These are phyloP conservation scores for Gonium pectorale DNA, from an alignment of 139 green algal genomes.

Conservation along the genomic window DNA sequence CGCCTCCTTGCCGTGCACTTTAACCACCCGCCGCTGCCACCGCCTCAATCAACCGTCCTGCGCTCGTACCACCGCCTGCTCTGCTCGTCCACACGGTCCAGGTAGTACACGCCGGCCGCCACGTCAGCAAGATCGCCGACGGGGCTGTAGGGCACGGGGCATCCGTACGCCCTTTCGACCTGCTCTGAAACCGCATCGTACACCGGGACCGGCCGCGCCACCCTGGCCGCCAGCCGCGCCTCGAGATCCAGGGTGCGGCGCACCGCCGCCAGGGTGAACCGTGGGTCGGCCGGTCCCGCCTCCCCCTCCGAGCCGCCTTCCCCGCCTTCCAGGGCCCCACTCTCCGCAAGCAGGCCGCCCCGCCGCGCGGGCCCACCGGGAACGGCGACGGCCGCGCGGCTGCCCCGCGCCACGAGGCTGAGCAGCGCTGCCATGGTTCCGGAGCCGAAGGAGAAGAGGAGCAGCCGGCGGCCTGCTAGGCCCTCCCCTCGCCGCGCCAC, in stretches of 20 bases:
- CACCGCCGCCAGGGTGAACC: conserved; percentile 57
- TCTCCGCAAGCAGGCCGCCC: no score
- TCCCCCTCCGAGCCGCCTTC: neutral
- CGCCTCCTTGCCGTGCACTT: no score
- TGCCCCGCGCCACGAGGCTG: conserved; percentile 53
- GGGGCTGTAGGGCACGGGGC: conserved; percentile 22
- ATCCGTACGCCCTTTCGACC: conserved; percentile 22
- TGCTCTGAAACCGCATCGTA: conserved; percentile 22
- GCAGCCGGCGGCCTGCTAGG: conserved; percentile 61
- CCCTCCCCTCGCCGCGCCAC: neutral
- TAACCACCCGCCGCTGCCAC: no score
- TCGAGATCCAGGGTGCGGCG: conserved; percentile 39
- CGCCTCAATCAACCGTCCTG: no score
- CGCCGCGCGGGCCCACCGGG: neutral
- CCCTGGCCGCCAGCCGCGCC: neutral
- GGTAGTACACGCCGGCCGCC: conserved; percentile 67
- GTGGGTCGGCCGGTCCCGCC: neutral
- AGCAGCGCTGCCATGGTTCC: conserved; percentile 75
- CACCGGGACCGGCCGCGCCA: neutral
- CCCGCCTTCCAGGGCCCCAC: neutral
- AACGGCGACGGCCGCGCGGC: neutral
- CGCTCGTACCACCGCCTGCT: conserved; percentile 70
- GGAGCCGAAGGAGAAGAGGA: conserved; percentile 88
- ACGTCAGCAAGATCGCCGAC: conserved; percentile 50
- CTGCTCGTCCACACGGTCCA: conserved; percentile 72